phyloP scores from a whole-genome alignment of 2,329 filamentous ascomycete species.

The Dothiorella sarmentorum region DNA sequence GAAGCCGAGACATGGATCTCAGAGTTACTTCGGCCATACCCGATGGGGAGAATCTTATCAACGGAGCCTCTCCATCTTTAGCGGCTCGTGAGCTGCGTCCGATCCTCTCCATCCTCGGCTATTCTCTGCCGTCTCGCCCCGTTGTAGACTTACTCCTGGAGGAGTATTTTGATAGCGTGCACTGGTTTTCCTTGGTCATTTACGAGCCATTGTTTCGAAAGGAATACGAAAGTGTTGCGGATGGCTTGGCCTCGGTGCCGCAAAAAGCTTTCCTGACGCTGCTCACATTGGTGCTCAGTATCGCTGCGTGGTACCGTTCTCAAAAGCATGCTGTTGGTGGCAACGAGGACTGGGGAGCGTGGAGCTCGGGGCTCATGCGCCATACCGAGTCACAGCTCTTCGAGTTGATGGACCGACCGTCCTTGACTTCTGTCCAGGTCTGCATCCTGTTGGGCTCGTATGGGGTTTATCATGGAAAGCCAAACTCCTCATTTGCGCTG shows the following conservation, averaged over 20 bases:
- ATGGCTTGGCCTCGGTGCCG: constrained; percentile 33
- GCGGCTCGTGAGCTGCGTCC: constrained; percentile 24
- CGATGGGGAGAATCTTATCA: constrained; percentile 26
- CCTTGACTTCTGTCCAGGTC: constrained; percentile 37
- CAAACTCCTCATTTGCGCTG: constrained; percentile 39
- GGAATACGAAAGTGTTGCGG: constrained; percentile 31
- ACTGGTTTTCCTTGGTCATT: constrained; percentile 46
- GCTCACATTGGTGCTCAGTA: constrained; percentile 36
- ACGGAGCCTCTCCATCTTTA: constrained; percentile 5
- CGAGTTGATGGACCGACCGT: constrained; percentile 43
- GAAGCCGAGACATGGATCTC: constrained; percentile 28
- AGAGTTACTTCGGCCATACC: constrained; percentile 37
- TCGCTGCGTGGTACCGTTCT: constrained; percentile 40
- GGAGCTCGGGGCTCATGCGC: constrained; percentile 24
- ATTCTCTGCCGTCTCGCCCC: constrained; percentile 29
- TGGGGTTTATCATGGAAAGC: constrained; percentile 43
- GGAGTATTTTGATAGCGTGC: constrained; percentile 41
- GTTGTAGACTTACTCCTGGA: constrained; percentile 35
- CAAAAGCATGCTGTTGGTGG: constrained; percentile 22
- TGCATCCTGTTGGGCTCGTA: constrained; percentile 42
- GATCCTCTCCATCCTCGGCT: constrained; percentile 29
- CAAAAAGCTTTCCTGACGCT: constrained; percentile 39
- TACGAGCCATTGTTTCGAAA: constrained; percentile 42
- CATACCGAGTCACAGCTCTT: constrained; percentile 35
- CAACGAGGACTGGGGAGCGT: constrained; percentile 21